A percentile compares a stretch with the other conserved stretches of the same genome.
These are phyloP conservation scores for Candida nonsorbophila DNA, from an alignment of 805 yeast species.

Conservation along the genomic window DNA sequence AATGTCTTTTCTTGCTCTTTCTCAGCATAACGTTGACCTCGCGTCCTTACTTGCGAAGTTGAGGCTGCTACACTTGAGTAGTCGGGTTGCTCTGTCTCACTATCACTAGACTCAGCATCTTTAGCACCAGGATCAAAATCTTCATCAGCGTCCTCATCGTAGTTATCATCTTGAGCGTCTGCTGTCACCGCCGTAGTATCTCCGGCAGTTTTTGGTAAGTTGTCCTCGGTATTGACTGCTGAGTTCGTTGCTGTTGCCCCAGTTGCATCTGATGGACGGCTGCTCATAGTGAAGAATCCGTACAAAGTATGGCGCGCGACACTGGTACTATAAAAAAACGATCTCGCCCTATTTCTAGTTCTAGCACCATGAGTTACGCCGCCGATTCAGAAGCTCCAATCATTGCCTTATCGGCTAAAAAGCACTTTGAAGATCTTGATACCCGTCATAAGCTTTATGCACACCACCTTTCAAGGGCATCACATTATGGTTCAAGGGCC, in stretches of 20 bases:
- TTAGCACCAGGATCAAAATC: slow-evolving; percentile 24
- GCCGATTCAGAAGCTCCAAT: slow-evolving; percentile 43
- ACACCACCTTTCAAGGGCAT: slow-evolving; percentile 76
- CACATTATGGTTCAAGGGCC: slow-evolving; percentile 78
- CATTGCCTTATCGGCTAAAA: slow-evolving; percentile 51
- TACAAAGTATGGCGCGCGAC: neutral
- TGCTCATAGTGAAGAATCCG: too few species aligned
- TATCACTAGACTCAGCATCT: slow-evolving; percentile 24
- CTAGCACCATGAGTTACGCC: slow-evolving; percentile 6
- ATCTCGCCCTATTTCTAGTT: too few species aligned
- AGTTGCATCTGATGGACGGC: too few species aligned
- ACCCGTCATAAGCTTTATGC: slow-evolving; percentile 63
- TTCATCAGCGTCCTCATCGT: slow-evolving; percentile 25
- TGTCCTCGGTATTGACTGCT: too few species aligned
- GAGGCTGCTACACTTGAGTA: slow-evolving; percentile 51
- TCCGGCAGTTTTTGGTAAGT: too few species aligned
- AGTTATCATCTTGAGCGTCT: slow-evolving; percentile 13
- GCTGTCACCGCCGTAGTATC: too few species aligned
- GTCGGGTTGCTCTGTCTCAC: slow-evolving; percentile 28
- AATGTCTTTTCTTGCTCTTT: slow-evolving; percentile 1
- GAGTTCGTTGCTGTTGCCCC: too few species aligned
- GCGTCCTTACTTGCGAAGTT: slow-evolving; percentile 60
- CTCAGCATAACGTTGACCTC: slow-evolving; percentile 55
- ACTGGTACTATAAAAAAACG: neutral
- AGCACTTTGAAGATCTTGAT: slow-evolving; percentile 63